Conservation (phyloP, 306 rosid genomes). For the Fragaria iinumae region DNA sequence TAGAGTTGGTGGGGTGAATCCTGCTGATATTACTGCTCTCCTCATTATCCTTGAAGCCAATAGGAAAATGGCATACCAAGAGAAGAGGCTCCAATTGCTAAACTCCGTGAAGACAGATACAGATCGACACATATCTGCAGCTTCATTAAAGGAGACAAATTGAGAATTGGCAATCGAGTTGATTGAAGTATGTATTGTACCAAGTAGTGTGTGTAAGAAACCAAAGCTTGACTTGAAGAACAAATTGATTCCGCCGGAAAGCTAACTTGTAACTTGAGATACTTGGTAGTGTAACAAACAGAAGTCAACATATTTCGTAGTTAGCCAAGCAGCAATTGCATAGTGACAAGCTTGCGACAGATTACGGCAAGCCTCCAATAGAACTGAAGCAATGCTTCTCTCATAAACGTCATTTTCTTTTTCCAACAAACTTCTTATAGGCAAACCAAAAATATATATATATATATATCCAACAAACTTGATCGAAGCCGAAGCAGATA, state of each 20-base stretch:
- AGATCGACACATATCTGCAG: constrained; percentile 41
- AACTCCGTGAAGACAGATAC: constrained; percentile 38
- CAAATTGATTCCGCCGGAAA: neutral
- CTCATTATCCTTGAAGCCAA: constrained; percentile 78
- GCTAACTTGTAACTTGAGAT: neutral
- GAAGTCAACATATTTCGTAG: no score
- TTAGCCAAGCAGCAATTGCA: neutral
- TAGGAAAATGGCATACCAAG: constrained; percentile 65
- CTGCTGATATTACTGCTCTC: constrained; percentile 91
- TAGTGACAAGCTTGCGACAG: neutral
- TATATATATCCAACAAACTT: no score
- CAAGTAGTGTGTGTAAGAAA: neutral
- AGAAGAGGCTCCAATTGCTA: constrained; percentile 52
- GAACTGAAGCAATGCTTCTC: neutral
- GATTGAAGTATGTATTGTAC: neutral
- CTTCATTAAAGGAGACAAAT: constrained; percentile 49
- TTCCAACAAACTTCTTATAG: no score
- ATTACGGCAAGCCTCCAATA: neutral
- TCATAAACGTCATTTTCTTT: neutral
- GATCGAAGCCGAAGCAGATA: no score
- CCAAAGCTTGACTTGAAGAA: neutral
- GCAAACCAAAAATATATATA: no score
- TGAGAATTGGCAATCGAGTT: neutral
- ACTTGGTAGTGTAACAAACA: neutral
- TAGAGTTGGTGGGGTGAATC: constrained; percentile 98